These are phyloP conservation scores for Stephania cephalantha DNA, from an alignment of 164 flowering plant species.

Conservation along the genomic window DNA sequence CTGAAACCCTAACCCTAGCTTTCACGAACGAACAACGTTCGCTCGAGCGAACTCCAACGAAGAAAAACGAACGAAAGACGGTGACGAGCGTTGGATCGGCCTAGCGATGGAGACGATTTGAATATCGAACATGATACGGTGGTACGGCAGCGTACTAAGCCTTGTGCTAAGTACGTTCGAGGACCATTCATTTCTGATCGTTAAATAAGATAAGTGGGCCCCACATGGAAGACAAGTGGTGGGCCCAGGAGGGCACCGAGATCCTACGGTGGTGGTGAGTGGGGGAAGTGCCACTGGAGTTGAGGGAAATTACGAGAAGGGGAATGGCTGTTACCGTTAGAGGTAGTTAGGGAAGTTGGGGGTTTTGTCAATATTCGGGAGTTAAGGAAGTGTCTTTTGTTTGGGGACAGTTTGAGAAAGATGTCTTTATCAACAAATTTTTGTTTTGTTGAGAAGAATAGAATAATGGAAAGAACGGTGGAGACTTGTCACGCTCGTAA, in stretches of 20 bases:
- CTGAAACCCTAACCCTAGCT: constrained; percentile 1
- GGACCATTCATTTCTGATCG: constrained; percentile 4
- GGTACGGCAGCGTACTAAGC: neutral
- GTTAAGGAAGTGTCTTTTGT: neutral
- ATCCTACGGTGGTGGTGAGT: neutral
- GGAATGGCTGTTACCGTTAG: neutral
- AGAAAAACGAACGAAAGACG: neutral
- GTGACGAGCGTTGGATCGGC: constrained; percentile 1
- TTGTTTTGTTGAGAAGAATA: no score
- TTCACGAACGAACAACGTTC: neutral
- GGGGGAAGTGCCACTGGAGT: neutral
- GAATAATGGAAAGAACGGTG: neutral
- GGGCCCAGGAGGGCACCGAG: neutral
- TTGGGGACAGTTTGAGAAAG: neutral
- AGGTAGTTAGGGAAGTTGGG: neutral
- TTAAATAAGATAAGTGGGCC: neutral
- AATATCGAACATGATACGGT: neutral
- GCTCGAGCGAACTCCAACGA: neutral
- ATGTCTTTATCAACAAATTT: neutral
- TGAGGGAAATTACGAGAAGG: neutral
- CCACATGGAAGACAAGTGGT: neutral
- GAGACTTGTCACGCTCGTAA: neutral
- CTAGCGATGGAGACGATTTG: neutral
- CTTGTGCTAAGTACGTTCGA: neutral
- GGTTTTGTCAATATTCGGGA: neutral